Conservation (phyloP, 768 basidiomycete species). For the Boletus insuetus region DNA sequence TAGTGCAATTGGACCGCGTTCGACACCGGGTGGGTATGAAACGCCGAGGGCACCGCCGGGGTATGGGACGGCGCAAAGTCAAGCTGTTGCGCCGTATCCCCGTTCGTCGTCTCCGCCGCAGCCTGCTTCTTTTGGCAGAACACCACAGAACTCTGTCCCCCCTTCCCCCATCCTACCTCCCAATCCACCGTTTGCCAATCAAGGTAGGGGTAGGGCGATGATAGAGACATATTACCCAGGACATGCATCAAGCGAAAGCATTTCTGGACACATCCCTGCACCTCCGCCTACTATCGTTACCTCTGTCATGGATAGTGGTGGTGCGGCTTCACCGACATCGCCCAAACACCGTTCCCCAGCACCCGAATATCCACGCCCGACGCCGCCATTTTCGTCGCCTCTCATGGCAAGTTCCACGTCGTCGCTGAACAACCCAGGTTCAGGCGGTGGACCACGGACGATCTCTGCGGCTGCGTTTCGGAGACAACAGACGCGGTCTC, state of each 20-base stretch:
- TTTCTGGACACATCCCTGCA: constrained; percentile 8
- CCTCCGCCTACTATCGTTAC: background rate
- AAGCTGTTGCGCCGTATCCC: background rate
- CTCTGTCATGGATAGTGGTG: background rate
- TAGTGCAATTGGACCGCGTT: constrained; percentile 24
- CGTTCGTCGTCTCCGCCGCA: background rate
- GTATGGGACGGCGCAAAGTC: constrained; percentile 5
- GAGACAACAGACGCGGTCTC: constrained; percentile 42
- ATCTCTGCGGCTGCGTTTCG: constrained; percentile 78
- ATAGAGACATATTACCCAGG: constrained; percentile 7
- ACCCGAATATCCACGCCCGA: constrained; percentile 43
- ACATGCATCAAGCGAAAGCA: constrained; percentile 1
- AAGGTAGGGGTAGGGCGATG: constrained; percentile 15
- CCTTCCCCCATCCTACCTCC: constrained; percentile 35
- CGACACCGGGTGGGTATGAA: constrained; percentile 11
- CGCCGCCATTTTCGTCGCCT: constrained; percentile 32
- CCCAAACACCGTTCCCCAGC: constrained; percentile 34
- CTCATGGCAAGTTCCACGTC: constrained; percentile 33
- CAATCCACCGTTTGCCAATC: constrained; percentile 39
- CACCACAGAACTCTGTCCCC: constrained; percentile 21
- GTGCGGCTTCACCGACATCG: background rate
- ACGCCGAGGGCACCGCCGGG: constrained; percentile 16
- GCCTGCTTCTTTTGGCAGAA: constrained; percentile 6
- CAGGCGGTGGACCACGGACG: constrained; percentile 45
- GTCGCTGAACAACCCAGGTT: constrained; percentile 25